Percentiles rank a stretch among this genome's conserved stretches.
phyloP scores from a whole-genome alignment of 306 rosid genomes.

The Crataegus laevigata region DNA sequence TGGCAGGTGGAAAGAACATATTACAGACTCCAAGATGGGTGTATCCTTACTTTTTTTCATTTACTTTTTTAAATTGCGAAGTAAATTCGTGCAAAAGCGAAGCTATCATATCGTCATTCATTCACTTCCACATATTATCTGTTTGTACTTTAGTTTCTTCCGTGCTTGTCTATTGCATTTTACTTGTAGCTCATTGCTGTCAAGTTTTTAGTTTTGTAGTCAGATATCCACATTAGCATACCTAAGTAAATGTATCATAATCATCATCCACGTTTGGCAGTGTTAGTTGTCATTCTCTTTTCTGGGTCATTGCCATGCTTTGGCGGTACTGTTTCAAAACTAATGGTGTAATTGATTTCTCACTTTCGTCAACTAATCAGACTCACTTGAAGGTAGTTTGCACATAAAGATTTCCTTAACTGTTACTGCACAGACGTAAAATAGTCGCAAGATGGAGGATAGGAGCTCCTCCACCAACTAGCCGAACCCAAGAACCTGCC shows the following conservation, averaged over 20 bases:
- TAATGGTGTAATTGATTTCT: not conserved
- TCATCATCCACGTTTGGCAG: not conserved
- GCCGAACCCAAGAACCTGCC: conserved; percentile 23
- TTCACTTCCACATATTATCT: not conserved
- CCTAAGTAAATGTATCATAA: not conserved
- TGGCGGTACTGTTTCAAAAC: no score
- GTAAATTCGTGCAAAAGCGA: not conserved
- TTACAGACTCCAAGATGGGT: conserved; percentile 83
- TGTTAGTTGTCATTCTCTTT: not conserved
- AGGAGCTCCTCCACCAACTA: conserved; percentile 49
- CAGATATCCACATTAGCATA: not conserved
- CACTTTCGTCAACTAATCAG: not conserved
- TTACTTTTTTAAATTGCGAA: not conserved
- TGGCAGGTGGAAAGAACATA: conserved; percentile 77
- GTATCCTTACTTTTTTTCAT: conserved; percentile 60
- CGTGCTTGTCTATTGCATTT: not conserved
- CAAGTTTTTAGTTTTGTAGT: not conserved
- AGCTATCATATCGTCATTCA: not conserved
- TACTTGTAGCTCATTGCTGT: not conserved
- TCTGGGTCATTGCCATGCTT: not conserved
- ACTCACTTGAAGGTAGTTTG: not conserved
- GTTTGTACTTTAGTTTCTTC: not conserved
- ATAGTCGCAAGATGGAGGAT: conserved; percentile 76
- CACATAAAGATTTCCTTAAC: conserved; percentile 32
- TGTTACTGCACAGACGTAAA: conserved; percentile 44